Evolutionary conservation across 2,329 filamentous ascomycete genomes (phyloP).

Genomic region (Dactylellina leptospora): DNA sequence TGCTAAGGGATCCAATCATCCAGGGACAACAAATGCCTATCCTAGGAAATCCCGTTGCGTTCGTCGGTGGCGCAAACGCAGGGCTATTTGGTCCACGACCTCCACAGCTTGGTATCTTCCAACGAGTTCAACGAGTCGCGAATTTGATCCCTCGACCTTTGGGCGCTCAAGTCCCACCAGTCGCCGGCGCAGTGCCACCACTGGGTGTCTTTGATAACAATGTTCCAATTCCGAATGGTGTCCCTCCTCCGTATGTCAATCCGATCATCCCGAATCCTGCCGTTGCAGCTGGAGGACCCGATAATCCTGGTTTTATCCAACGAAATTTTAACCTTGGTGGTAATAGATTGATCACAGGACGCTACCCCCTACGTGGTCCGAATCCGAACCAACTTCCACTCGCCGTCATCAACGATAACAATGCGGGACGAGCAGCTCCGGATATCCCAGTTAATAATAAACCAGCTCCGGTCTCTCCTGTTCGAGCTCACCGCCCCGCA

Average conservation of each 20-base stretch:
- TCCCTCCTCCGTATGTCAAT: not conserved
- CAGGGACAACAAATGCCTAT: constrained; percentile 23
- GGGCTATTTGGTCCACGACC: not conserved
- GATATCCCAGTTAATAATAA: not conserved
- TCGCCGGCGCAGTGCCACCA: not conserved
- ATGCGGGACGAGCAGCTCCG: not conserved
- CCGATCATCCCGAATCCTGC: not conserved
- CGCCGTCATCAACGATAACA: not conserved
- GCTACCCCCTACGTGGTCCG: not conserved
- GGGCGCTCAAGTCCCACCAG: not conserved
- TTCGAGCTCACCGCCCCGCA: constrained; percentile 14
- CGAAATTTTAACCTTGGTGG: constrained; percentile 40
- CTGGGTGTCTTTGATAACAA: not conserved
- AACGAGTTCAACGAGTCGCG: constrained; percentile 21
- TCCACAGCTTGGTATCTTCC: constrained; percentile 22
- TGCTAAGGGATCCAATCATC: constrained; percentile 43
- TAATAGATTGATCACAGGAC: constrained; percentile 18
- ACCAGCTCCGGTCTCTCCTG: constrained; percentile 3
- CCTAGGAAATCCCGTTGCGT: constrained; percentile 25
- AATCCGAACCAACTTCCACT: not conserved
- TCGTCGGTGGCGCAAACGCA: constrained; percentile 1
- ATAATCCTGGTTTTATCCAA: constrained; percentile 28
- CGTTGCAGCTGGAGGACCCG: not conserved
- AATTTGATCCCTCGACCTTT: constrained; percentile 5
- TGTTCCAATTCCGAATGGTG: not conserved